These are phyloP conservation scores for Xylariales sp. DNA, from an alignment of 2,329 filamentous ascomycete genomes.

Conservation along the genomic window DNA sequence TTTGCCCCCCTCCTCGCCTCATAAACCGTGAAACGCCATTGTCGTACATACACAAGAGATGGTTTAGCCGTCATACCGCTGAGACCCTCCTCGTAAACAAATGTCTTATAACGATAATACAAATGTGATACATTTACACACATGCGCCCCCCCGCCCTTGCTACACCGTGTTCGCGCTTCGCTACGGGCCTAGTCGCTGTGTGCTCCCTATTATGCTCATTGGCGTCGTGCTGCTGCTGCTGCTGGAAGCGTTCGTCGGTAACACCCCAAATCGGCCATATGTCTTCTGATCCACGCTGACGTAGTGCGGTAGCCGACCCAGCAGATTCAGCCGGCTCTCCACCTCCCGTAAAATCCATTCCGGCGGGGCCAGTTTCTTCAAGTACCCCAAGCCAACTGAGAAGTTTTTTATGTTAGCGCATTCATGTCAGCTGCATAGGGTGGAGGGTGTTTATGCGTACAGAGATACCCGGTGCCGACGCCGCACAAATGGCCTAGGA, in stretches of 20 bases:
- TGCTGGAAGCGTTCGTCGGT: constrained; percentile 64
- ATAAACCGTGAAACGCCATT: constrained; percentile 34
- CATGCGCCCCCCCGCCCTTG: not conserved
- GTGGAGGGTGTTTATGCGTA: constrained; percentile 59
- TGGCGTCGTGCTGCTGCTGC: constrained; percentile 55
- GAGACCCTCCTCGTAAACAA: constrained; percentile 20
- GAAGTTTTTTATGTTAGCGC: constrained; percentile 16
- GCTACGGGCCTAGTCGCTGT: constrained; percentile 76
- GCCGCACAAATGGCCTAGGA: constrained; percentile 88
- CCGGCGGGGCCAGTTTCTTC: constrained; percentile 88
- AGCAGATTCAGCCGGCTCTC: constrained; percentile 89
- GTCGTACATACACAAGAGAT: constrained; percentile 35
- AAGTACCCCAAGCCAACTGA: constrained; percentile 87
- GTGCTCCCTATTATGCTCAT: constrained; percentile 72
- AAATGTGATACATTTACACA: constrained; percentile 32
- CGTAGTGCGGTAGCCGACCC: constrained; percentile 86
- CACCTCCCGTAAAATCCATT: constrained; percentile 87
- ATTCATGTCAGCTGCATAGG: not conserved
- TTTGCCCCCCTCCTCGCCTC: not conserved
- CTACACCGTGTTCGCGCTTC: constrained; percentile 6
- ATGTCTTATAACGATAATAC: constrained; percentile 34
- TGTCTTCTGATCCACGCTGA: constrained; percentile 95
- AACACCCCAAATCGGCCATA: constrained; percentile 92
- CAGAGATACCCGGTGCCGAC: constrained; percentile 88
- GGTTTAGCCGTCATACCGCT: constrained; percentile 5